A percentile compares a stretch with the other conserved stretches of the same genome.
phyloP scores from a whole-genome alignment of 306 rosid species.

The Ammopiptanthus mongolicus region DNA sequence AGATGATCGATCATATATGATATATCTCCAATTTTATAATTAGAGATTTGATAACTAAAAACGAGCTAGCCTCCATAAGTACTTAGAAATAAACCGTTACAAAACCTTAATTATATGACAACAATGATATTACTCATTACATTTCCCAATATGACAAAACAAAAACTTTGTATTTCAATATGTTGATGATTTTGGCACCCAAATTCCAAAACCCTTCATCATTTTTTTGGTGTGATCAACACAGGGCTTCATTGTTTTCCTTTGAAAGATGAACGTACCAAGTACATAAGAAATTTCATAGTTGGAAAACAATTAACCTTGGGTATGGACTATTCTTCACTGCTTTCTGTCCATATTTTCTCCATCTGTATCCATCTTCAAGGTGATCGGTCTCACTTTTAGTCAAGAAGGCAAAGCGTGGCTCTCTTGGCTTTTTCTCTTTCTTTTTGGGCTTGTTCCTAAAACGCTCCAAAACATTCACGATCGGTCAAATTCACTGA shows the following conservation, averaged over 20 bases:
- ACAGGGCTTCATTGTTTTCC: too few species aligned
- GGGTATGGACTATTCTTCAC: slow-evolving; percentile 94
- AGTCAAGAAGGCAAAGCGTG: slow-evolving; percentile 81
- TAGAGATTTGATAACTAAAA: not conserved
- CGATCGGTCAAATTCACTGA: not conserved
- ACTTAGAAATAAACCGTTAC: not conserved
- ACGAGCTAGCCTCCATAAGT: not conserved
- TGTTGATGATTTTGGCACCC: slow-evolving; percentile 6
- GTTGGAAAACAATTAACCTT: slow-evolving; percentile 39
- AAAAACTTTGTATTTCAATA: not conserved
- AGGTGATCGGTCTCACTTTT: slow-evolving; percentile 89
- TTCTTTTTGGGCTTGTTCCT: slow-evolving; percentile 73
- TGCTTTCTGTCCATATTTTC: slow-evolving; percentile 95
- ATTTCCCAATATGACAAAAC: not conserved
- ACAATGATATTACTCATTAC: not conserved
- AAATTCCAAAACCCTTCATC: slow-evolving; percentile 3
- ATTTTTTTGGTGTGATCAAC: not conserved
- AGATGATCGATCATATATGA: not conserved
- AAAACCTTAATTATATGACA: not conserved
- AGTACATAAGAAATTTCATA: not conserved
- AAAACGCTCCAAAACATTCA: slow-evolving; percentile 18
- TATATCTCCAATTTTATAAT: not conserved
- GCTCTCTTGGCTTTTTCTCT: slow-evolving; percentile 71
- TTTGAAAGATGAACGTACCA: not conserved
- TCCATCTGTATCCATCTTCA: slow-evolving; percentile 96